Evolutionary conservation across 306 rosid genomes (phyloP), one percentile per base, ranked within the genome.

Genomic region (Ammopiptanthus mongolicus): DNA sequence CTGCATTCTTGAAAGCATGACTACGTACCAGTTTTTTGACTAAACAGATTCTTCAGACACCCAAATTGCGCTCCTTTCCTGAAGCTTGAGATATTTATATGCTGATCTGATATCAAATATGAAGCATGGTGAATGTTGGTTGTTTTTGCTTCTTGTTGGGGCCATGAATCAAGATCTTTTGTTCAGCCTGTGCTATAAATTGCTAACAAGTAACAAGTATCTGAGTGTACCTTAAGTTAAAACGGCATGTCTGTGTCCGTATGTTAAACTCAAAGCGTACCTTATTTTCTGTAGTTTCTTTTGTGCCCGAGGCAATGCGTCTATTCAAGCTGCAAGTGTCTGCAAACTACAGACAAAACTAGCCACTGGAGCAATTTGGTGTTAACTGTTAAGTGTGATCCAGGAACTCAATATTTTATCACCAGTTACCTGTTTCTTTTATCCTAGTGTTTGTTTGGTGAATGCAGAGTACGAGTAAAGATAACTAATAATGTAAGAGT

Each of bases 61-160:
- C 56, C 52, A 42, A 64, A 41, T 17, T 17, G 69, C 19, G 11
- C n/a, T 14, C 52, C 22, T 64, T 56, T 25, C 18, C 28, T 39
- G 44, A 60, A 58, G 66, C 67, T 18, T 21, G 15, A 69, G 73
- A 53, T 72, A 11, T 44, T 71, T 15, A 25, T 28, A 25, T 19
- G 59, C 34, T 36, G 4, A 34, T 69, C 47, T 36, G 51, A 48
- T 13, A 5, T 53, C 61, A 73, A 33, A 31, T 29, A 52, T 29
- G 60, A n/a, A 10, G 77, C 36, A 37, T 36, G 39, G 61, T 21
- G 66, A 57, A 73, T 44, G 15, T 39, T 7, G 46, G 47, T 50
- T 51, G 22, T 15, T 70, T 25, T 62, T 74, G 56, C 71, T 68
- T 53, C 25, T 51, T 81, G 53, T 47, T 63, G 63, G 62, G 28